Evolutionary conservation across 2,329 filamentous ascomycete species (phyloP), one percentile per base, ranked within the genome.

Genomic region (Diaporthe vexans): DNA sequence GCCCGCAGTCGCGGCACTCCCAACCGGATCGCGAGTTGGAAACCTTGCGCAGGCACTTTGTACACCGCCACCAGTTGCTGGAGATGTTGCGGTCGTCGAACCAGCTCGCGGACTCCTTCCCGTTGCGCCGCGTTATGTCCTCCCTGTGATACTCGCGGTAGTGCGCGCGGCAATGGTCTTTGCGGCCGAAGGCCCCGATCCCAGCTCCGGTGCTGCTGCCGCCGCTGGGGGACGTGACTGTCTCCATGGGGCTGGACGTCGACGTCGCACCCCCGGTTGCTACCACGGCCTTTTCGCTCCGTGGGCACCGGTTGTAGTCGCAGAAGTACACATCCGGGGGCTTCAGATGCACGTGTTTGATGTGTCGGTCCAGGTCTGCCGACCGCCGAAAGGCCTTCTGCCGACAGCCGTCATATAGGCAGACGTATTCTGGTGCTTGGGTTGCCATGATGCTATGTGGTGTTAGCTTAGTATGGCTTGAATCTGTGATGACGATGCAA

Each of bases 81-180:
- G 83, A 80, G 43, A 86, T 78, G 70, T 83, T 82, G 74, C 86
- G 83, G 61, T 79, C 81, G 13, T 83, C 78, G 59, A 84, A 78
- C 85, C 84, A 87, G 75, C 81, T 82, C 2, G 54, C 58, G 75
- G 81, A 75, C 56, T 70, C 61, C 76, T 76, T 71, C 74, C 69
- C 80, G 37, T 85, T 85, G 24, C 87, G 85, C 82, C 87, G 87
- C 77, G 84, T 82, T 46, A 89, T 84, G 75, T 90, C 88, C 78
- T 91, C 89, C 72, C 83, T 83, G 83, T 91, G 89, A 76, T 83
- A 89, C 59, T 88, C 85, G 43, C 89, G 85, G 51, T 89, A 84
- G 79, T 91, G 89, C 73, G 90, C 88, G 51, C 89, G 85, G 78
- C 86, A 89, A 81, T 91, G 89, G 76, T 91, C 89, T 43, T 86